Base-by-base conservation (phyloP, 2,329 filamentous ascomycete genomes). In the Scedosporium minutisporum region DNA sequence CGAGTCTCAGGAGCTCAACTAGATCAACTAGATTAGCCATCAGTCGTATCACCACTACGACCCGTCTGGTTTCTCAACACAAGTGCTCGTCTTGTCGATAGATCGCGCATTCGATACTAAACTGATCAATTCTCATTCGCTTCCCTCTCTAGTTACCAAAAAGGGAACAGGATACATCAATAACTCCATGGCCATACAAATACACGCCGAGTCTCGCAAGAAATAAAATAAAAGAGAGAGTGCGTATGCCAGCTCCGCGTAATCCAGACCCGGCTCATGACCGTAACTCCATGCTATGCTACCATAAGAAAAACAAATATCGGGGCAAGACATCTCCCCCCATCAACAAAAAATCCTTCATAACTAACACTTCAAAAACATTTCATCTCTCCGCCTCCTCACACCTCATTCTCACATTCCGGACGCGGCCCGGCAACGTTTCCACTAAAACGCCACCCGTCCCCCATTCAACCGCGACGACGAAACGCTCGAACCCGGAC, bases 381-480 rank as follows among this genome's bases (percentile, higher is more conserved):
- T 6, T 6, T 16, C 23, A 10, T 16, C 12, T 27, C 23, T 3
- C 5, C 25, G 1, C 23, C 6, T 38, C 16, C 27, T 41, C 27
- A 7, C 55, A 18, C 27, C 16, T 4, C 10, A 1, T 16, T 18
- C 4, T 58, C 23, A 58, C 16, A 33, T 25, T 25, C 53, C 16
- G 23, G 55, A 33, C 23, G 46, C 44, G 25, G 60, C 29, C 44
- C 46, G 25, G n/a, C 6, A 25, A 9, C 62, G 65, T 63, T 63
- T 66, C 66, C 63, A 66, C 67, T 70, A 77, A 65, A 76, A 72
- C 61, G 72, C 73, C 64, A 72, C 70, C 68, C 73, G 75, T 62
- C 72, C 68, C 42, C 75, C 75, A 46, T 77, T 76, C 27, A 76
- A 67, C 42, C 75, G 72, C 60, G 74, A 66, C 18, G 71, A 72